Evolutionary conservation across 2,329 filamentous ascomycete species (phyloP).

Genomic region (Fusarium palustre): DNA sequence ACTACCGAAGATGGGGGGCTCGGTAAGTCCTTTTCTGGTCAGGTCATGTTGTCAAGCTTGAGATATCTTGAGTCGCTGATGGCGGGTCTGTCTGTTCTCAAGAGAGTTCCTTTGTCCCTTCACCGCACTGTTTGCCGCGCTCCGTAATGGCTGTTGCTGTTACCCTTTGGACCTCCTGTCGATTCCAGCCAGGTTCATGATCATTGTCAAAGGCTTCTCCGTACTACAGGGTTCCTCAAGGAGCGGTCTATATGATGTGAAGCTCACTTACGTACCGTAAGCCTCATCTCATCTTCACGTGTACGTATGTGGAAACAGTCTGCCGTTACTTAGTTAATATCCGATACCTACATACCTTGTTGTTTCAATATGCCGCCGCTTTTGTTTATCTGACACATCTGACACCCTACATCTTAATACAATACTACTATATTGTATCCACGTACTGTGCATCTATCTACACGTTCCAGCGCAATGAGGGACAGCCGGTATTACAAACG

Average conservation of each 20-base stretch:
- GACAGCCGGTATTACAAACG: constrained; percentile 6
- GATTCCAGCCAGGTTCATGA: not conserved
- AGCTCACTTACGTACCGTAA: constrained; percentile 9
- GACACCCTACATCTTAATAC: constrained; percentile 23
- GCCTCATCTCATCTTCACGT: not conserved
- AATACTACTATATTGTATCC: not conserved
- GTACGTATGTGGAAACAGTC: not conserved
- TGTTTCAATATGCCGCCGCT: constrained; percentile 1
- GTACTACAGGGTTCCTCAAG: not conserved
- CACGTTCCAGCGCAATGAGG: not conserved
- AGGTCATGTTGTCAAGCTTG: constrained; percentile 27
- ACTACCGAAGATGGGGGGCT: constrained; percentile 19
- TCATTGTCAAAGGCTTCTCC: not conserved
- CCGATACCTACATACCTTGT: constrained; percentile 4
- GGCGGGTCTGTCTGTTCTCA: constrained; percentile 22
- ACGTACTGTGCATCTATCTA: not conserved
- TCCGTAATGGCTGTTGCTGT: constrained; percentile 14
- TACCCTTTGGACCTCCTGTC: not conserved
- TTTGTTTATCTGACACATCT: constrained; percentile 19
- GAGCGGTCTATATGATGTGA: not conserved
- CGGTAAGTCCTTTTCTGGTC: constrained; percentile 28
- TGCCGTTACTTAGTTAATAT: constrained; percentile 7
- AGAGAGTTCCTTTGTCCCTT: constrained; percentile 7
- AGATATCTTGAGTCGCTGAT: constrained; percentile 28
- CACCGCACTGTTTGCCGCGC: constrained; percentile 23